Evolutionary conservation across 1,284 basidiomycete species (phyloP).

Genomic region (Rhodotorula sp.): DNA sequence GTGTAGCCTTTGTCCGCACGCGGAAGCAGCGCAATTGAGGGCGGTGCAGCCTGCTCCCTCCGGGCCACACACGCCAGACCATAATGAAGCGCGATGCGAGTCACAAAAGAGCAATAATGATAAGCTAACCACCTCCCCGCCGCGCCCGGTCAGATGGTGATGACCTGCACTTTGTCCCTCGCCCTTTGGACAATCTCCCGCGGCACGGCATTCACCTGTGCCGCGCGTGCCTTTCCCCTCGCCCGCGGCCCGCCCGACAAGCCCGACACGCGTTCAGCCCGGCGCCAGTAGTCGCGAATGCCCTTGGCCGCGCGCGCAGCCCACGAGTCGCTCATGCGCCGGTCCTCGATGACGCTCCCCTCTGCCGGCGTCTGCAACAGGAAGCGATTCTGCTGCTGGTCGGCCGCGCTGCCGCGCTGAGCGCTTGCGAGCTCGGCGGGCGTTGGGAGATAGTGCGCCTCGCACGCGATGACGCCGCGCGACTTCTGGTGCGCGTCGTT

Average conservation of each 20-base stretch:
- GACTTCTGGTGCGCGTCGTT: conserved; percentile 20
- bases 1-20: too few species aligned
- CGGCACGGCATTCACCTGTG: background rate
- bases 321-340: conserved; percentile 24
- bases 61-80: too few species aligned
- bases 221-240: background rate
- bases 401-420: background rate
- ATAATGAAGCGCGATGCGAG: background rate
- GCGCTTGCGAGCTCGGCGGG: conserved; percentile 9
- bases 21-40: too few species aligned
- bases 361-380: conserved; percentile 14
- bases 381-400: conserved; percentile 22
- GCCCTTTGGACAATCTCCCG: conserved; percentile 14
- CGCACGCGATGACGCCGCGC: conserved; percentile 26
- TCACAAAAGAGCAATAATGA: background rate
- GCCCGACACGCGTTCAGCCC: background rate
- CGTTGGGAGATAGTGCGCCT: conserved; percentile 32
- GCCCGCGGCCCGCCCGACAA: background rate
- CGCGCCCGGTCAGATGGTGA: background rate
- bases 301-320: conserved; percentile 18
- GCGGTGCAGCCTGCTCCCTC: too few species aligned
- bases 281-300: conserved; percentile 18
- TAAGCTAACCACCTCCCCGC: background rate
- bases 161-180: conserved; percentile 16
- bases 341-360: conserved; percentile 22